Evolutionary conservation across 345 rosid species (phyloP).

Genomic region (Eucalyptus grandis): DNA sequence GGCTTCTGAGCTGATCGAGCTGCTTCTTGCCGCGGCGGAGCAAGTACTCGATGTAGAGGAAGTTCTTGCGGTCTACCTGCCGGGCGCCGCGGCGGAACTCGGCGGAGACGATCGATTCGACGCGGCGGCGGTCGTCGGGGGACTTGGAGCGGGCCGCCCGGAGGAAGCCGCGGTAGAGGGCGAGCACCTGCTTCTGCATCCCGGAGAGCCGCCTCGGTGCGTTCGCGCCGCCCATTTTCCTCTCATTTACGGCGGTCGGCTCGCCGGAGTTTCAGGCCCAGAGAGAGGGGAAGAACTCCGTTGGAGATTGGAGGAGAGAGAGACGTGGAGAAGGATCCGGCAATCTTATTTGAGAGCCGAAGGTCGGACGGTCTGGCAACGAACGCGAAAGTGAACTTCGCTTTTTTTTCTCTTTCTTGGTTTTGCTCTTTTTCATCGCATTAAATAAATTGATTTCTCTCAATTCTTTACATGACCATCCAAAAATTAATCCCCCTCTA

Average conservation of each 20-base stretch:
- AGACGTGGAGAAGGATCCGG: neutral
- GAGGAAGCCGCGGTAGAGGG: conserved; percentile 74
- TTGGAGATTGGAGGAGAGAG: neutral
- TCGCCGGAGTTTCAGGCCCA: neutral
- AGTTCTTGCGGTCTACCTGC: conserved; percentile 71
- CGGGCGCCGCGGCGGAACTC: conserved; percentile 56
- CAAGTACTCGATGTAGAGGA: conserved; percentile 68
- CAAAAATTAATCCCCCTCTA: neutral
- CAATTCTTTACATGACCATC: neutral
- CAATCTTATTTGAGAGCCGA: neutral
- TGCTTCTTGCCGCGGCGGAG: conserved; percentile 73
- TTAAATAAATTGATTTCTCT: neutral
- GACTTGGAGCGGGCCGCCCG: conserved; percentile 68
- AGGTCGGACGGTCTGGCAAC: neutral
- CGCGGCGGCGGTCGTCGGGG: conserved; percentile 34
- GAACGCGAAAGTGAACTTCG: neutral
- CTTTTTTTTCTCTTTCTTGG: neutral
- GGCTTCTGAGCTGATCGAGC: conserved; percentile 68
- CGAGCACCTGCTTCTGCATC: conserved; percentile 80
- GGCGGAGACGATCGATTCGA: conserved; percentile 49
- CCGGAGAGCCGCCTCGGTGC: conserved; percentile 39
- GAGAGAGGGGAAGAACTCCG: neutral
- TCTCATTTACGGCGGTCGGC: neutral
- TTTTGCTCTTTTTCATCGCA: too few relatives aligned
- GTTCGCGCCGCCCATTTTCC: neutral